Conservation (phyloP, 2,329 filamentous ascomycete species). For the Fusarium albidum region DNA sequence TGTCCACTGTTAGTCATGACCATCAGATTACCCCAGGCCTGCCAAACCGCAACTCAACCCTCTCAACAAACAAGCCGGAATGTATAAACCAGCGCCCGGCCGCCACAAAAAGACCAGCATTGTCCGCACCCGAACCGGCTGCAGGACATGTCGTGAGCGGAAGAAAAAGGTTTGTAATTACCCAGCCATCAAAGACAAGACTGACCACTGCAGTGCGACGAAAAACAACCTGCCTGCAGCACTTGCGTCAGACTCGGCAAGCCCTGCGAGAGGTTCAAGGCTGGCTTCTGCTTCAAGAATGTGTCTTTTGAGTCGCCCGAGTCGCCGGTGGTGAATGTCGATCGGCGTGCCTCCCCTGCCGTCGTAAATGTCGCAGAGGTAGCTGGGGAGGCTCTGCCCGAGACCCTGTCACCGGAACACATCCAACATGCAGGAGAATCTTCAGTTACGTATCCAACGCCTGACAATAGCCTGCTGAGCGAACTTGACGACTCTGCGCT, state of each 20-base stretch:
- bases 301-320: not conserved
- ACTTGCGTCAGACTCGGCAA: slow-evolving; percentile 15
- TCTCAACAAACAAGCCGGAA: not conserved
- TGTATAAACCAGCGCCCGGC: slow-evolving; percentile 35
- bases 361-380: too few relatives aligned
- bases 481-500: too few relatives aligned
- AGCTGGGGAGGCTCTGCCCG: too few relatives aligned
- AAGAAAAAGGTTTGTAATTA: slow-evolving; percentile 25
- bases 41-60: too few relatives aligned
- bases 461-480: too few relatives aligned
- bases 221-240: slow-evolving; percentile 20
- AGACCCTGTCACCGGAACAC: too few relatives aligned
- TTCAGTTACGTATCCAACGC: too few relatives aligned
- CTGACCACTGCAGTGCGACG: slow-evolving; percentile 20
- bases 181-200: not conserved
- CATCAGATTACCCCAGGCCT: too few relatives aligned
- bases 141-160: slow-evolving; percentile 23
- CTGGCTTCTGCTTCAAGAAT: slow-evolving; percentile 7
- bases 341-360: not conserved
- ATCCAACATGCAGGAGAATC: too few relatives aligned
- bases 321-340: not conserved
- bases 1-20: not conserved
- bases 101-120: slow-evolving; percentile 36
- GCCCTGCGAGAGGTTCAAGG: slow-evolving; percentile 7
- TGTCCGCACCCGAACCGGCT: slow-evolving; percentile 30